A percentile compares a stretch with the other conserved stretches of the same genome.
Conservation (phyloP, 257 asterid genomes). For the Solanum bulbocastanum region DNA sequence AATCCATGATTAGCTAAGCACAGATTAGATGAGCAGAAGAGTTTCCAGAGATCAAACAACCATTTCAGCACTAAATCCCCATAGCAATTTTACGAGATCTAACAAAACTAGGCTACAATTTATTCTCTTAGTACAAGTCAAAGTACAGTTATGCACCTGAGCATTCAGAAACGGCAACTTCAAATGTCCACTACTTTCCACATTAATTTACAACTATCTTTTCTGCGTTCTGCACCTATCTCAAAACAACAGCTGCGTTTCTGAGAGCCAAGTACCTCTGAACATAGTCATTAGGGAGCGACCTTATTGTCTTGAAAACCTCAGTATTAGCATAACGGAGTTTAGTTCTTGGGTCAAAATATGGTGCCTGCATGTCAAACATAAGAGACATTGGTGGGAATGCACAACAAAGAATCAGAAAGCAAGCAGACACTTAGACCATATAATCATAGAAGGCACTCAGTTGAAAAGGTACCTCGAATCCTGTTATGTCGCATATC, state of each 20-base stretch:
- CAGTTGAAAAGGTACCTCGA: conserved; percentile 39
- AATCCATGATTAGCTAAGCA: background rate
- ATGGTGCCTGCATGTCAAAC: conserved; percentile 63
- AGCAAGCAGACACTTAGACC: background rate
- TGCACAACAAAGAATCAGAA: background rate
- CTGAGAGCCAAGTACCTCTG: conserved; percentile 89
- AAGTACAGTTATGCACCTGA: background rate
- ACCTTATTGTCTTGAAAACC: conserved; percentile 73
- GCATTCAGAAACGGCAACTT: background rate
- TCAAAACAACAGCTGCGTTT: conserved; percentile 83
- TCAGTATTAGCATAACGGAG: conserved; percentile 80
- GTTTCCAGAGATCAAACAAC: background rate
- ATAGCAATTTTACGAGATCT: background rate
- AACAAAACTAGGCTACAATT: background rate
- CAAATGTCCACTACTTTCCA: background rate
- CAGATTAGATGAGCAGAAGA: background rate
- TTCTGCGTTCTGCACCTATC: conserved; percentile 22
- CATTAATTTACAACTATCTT: background rate
- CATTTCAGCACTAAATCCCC: background rate
- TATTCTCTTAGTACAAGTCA: background rate
- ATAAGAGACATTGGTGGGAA: background rate
- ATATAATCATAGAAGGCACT: background rate
- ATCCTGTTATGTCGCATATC: conserved; percentile 90
- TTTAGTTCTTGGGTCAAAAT: conserved; percentile 90
- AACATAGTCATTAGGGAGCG: conserved; percentile 86